Percentiles rank a stretch among this genome's conserved stretches.
These are phyloP conservation scores for Coriolopsis trogii DNA, from an alignment of 1,284 basidiomycete genomes.

Conservation along the genomic window DNA sequence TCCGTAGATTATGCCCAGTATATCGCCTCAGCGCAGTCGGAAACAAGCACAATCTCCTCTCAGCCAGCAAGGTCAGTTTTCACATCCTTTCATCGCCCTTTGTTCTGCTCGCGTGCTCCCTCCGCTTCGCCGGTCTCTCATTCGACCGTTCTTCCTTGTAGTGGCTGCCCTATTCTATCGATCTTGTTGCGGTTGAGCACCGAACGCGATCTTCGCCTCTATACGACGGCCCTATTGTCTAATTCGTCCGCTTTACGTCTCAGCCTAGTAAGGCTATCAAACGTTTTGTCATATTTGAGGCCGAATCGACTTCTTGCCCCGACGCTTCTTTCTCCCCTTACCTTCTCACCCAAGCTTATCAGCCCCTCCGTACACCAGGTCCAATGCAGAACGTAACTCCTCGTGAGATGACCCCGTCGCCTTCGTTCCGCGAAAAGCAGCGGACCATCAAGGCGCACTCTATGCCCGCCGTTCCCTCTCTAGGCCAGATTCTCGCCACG, in stretches of 20 bases:
- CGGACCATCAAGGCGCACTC: constrained; percentile 62
- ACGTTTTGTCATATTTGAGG: constrained; percentile 24
- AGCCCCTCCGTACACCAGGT: constrained; percentile 27
- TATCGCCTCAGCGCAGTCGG: constrained; percentile 60
- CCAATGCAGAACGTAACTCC: constrained; percentile 49
- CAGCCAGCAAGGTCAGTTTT: constrained; percentile 40
- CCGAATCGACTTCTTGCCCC: constrained; percentile 22
- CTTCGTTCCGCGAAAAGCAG: constrained; percentile 60
- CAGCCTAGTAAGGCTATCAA: constrained; percentile 23
- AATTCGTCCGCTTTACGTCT: constrained; percentile 27
- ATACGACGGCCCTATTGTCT: constrained; percentile 15
- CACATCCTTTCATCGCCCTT: constrained; percentile 19
- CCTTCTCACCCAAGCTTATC: constrained; percentile 31
- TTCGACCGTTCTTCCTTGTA: constrained; percentile 11
- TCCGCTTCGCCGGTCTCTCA: constrained; percentile 7
- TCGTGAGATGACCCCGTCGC: constrained; percentile 71
- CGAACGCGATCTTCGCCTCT: constrained; percentile 18
- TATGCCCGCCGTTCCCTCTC: constrained; percentile 60
- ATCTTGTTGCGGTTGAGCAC: constrained; percentile 15
- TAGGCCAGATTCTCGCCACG: constrained; percentile 49
- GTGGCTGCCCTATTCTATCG: constrained; percentile 10
- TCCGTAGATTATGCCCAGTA: constrained; percentile 53
- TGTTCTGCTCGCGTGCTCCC: constrained; percentile 12
- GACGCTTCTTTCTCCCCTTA: constrained; percentile 21
- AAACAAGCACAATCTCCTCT: constrained; percentile 38